Conservation (phyloP, 306 rosid genomes). For the Comarum palustre region DNA sequence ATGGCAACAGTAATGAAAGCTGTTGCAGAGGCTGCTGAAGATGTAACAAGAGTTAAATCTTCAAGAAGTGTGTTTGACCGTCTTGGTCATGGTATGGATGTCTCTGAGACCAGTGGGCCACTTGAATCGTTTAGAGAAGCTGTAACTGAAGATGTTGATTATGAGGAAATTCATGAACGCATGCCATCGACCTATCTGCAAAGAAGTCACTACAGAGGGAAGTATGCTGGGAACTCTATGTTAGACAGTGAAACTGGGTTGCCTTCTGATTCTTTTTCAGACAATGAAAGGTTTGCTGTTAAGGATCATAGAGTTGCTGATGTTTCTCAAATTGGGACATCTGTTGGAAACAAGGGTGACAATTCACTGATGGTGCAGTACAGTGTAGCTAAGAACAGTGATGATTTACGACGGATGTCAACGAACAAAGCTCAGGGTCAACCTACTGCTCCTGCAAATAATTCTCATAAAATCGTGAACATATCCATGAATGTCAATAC, state of each 20-base stretch:
- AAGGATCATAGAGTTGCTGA: constrained; percentile 37
- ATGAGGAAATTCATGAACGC: constrained; percentile 51
- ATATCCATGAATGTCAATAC: constrained; percentile 61
- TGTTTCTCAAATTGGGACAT: constrained; percentile 51
- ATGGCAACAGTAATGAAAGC: constrained; percentile 91
- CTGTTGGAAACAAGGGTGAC: constrained; percentile 48
- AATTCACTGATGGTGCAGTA: constrained; percentile 43
- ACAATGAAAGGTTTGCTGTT: constrained; percentile 57
- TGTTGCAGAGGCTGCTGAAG: constrained; percentile 89
- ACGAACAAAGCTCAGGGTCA: constrained; percentile 46
- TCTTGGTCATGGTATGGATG: constrained; percentile 56
- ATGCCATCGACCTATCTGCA: constrained; percentile 31
- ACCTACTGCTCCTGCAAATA: constrained; percentile 37
- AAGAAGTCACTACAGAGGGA: constrained; percentile 43
- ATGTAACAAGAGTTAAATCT: constrained; percentile 64
- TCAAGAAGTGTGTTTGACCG: constrained; percentile 88
- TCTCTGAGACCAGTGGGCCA: constrained; percentile 35
- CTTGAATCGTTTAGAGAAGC: constrained; percentile 32
- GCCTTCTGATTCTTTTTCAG: constrained; percentile 60
- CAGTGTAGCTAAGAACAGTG: constrained; percentile 48
- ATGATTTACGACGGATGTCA: constrained; percentile 33
- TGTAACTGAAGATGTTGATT: constrained; percentile 29
- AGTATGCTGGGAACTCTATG: constrained; percentile 37
- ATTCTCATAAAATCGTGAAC: constrained; percentile 60
- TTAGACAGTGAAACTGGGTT: constrained; percentile 52